phyloP scores from a whole-genome alignment of 768 basidiomycete genomes.

The Kwoniella shandongensis region DNA sequence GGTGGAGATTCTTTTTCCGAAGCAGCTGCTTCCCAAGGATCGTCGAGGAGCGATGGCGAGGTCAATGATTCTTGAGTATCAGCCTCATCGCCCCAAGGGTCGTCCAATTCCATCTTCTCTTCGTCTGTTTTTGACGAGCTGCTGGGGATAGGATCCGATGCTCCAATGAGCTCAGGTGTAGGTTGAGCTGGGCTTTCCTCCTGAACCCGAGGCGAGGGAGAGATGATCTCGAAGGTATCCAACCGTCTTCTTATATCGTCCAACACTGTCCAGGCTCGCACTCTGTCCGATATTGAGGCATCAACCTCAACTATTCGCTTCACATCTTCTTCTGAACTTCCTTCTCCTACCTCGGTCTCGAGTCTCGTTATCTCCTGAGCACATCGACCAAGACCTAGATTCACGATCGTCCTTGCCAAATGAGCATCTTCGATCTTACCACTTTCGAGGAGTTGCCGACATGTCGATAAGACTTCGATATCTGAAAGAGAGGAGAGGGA shows the following conservation, averaged over 20 bases:
- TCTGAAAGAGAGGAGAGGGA: constrained; percentile 21
- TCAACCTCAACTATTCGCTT: neutral
- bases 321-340: constrained; percentile 2
- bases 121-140: neutral
- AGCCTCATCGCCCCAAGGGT: constrained; percentile 37
- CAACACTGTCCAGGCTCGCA: constrained; percentile 1
- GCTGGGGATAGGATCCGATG: no score
- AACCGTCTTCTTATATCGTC: constrained; percentile 55
- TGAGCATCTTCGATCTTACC: constrained; percentile 12
- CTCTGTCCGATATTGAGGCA: neutral
- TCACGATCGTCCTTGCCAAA: constrained; percentile 4
- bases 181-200: neutral
- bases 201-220: neutral
- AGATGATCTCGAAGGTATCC: constrained; percentile 21
- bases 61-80: neutral
- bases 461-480: constrained; percentile 10
- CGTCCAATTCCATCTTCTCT: constrained; percentile 30
- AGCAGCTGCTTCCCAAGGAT: constrained; percentile 24
- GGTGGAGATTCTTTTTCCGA: neutral
- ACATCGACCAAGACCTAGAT: constrained; percentile 16
- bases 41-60: constrained; percentile 15
- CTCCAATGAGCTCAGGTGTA: no score
- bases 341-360: neutral
- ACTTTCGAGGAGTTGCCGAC: constrained; percentile 7
- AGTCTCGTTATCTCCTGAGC: constrained; percentile 4